Conservation (phyloP, 106 monocot species). For the Dendrobium officinale region DNA sequence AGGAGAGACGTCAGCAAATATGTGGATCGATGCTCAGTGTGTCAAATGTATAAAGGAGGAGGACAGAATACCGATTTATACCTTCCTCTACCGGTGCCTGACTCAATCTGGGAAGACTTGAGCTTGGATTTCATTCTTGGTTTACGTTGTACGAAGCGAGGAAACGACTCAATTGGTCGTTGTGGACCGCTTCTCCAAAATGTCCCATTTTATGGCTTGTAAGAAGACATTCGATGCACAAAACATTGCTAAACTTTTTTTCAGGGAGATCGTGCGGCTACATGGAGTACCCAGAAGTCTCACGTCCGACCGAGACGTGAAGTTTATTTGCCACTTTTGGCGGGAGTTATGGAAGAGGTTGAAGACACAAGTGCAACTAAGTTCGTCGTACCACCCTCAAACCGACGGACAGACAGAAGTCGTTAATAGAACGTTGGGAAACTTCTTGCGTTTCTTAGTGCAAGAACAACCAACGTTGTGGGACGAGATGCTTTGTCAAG, state of each 20-base stretch:
- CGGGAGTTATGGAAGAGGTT: background rate
- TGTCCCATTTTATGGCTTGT: constrained; percentile 14
- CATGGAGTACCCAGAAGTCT: constrained; percentile 9
- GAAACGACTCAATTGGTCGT: no score
- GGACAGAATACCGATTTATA: background rate
- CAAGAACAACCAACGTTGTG: background rate
- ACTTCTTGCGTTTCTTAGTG: background rate
- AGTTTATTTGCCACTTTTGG: background rate
- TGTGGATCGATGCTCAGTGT: background rate
- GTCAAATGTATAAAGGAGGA: background rate
- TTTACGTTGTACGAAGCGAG: no score
- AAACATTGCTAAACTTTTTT: background rate
- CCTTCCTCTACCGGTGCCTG: background rate
- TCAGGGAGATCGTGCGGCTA: background rate
- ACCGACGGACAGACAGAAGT: background rate
- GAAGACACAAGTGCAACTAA: no score
- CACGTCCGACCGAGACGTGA: background rate
- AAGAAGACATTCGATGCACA: background rate
- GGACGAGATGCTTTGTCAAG: background rate
- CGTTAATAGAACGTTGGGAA: background rate
- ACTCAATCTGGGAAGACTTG: no score
- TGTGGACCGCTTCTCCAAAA: background rate
- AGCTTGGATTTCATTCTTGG: no score
- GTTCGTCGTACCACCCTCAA: no score
- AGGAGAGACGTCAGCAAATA: background rate